phyloP scores from a whole-genome alignment of 108 stramenopile genomes.

The Nannochloropsis gaditana region DNA sequence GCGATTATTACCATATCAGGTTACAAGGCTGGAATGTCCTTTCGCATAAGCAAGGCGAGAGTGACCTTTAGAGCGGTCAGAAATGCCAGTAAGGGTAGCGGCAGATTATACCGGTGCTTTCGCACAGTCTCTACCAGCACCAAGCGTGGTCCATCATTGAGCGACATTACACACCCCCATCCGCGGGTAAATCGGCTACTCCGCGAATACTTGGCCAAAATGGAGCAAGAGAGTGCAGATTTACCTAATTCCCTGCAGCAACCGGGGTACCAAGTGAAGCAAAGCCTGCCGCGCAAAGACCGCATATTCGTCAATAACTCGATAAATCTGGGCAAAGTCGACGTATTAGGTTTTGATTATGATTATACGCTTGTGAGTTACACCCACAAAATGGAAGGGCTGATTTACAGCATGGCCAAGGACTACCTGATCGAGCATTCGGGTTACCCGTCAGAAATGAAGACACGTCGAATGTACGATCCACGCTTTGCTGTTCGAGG shows the following conservation, averaged over 20 bases:
- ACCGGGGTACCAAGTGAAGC: background rate
- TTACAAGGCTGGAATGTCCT: too few species aligned
- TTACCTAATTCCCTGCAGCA: background rate
- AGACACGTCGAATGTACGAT: conserved; percentile 62
- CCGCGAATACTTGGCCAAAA: background rate
- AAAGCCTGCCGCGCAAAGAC: background rate
- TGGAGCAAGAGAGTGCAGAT: background rate
- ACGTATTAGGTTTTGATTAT: conserved; percentile 87
- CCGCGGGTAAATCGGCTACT: conserved; percentile 13
- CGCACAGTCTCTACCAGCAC: too few species aligned
- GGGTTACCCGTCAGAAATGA: conserved; percentile 77
- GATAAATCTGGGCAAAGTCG: conserved; percentile 79
- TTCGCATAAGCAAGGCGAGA: too few species aligned
- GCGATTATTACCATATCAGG: too few species aligned
- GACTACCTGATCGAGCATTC: conserved; percentile 70
- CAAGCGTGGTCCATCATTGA: background rate
- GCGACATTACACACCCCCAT: background rate
- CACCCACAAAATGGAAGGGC: conserved; percentile 65
- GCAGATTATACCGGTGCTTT: too few species aligned
- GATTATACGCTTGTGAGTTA: conserved; percentile 93
- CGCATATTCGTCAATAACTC: conserved; percentile 62
- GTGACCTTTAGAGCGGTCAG: too few species aligned
- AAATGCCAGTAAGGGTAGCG: too few species aligned
- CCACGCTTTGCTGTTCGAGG: conserved; percentile 77
- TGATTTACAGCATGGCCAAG: conserved; percentile 86